Percentiles rank a stretch among this genome's conserved stretches.
phyloP scores from a whole-genome alignment of 306 rosid genomes.

The Dryas octopetala region DNA sequence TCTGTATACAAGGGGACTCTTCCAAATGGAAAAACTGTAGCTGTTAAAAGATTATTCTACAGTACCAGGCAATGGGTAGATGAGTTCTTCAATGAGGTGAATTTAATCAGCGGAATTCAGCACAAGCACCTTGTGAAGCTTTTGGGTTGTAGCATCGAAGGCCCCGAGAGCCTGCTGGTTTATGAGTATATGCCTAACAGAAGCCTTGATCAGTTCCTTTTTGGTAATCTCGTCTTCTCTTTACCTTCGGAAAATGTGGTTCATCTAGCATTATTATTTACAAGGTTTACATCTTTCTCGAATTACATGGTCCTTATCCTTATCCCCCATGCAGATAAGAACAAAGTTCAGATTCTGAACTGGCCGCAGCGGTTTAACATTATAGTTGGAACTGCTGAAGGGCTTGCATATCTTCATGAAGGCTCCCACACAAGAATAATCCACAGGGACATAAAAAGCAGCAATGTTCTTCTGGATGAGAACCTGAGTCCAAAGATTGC shows the following conservation, averaged over 20 bases:
- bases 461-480: conserved; percentile 85
- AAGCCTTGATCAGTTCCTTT: conserved; percentile 77
- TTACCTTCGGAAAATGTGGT: background rate
- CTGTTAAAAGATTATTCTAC: conserved; percentile 83
- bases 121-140: conserved; percentile 82
- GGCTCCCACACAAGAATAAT: conserved; percentile 64
- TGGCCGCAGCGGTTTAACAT: conserved; percentile 73
- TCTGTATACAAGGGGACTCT: conserved; percentile 81
- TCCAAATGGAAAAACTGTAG: conserved; percentile 54
- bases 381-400: conserved; percentile 76
- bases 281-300: background rate
- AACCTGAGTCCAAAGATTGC: conserved; percentile 75
- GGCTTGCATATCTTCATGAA: conserved; percentile 85
- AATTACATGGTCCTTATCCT: background rate
- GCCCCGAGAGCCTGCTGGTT: conserved; percentile 91
- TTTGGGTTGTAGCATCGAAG: conserved; percentile 94
- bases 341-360: conserved; percentile 52
- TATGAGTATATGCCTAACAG: conserved; percentile 66
- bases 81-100: conserved; percentile 93
- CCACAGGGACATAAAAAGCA: conserved; percentile 88
- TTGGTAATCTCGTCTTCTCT: conserved; percentile 46
- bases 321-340: conserved; percentile 51
- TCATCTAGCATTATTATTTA: background rate
- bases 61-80: conserved; percentile 93
- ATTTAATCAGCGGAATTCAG: conserved; percentile 65